Base-by-base conservation (phyloP, 495 filamentous ascomycete genomes). In the Aspergillus nanangensis region DNA sequence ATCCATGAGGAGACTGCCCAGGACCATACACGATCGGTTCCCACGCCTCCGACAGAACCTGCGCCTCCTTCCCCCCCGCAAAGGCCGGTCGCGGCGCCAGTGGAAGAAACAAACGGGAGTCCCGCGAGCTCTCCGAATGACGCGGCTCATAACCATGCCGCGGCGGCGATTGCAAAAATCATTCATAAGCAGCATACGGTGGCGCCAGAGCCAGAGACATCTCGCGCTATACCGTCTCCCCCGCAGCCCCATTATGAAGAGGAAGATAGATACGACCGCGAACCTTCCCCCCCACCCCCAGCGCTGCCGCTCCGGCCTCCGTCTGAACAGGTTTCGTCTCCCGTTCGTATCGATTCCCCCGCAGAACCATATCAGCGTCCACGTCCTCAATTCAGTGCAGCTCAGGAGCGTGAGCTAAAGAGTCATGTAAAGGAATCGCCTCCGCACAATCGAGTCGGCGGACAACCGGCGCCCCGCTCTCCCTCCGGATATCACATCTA, bases 401-500 rank as follows among this genome's bases (percentile, higher is more conserved):
- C 56, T 32, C 54, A 53, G 21, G 41, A 58, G 39, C 63, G 45
- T 55, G 66, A 44, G 49, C 66, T 44, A 60, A 74, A 57, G 25
- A 41, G 36, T 19, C 58, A 57, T 40, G 67, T 82, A 7, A 63
- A 71, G 43, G 74, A 74, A 25, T 84, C 82, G 0, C 78, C 81
- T 10, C 80, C 82, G 14, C 77, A 77, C 46, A 81, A 76, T 41
- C 65, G 80, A 27, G 73, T 71, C 17, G n/a, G n/a, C n/a, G 61
- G 73, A 15, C 62, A 70, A 41, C 51, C 65, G 19, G 64, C 64
- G 20, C 66, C 70, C 27, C 74, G 76, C 2, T 84, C 81, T 13
- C 85, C 84, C 4, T 87, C 86, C 9, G 88, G 87, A 17, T 96
- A 88, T 60, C 89, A 91, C 56, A 75, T 96, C 56, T 96, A 95